Evolutionary conservation across 768 basidiomycete genomes (phyloP).

Genomic region (Auricularia cornea): DNA sequence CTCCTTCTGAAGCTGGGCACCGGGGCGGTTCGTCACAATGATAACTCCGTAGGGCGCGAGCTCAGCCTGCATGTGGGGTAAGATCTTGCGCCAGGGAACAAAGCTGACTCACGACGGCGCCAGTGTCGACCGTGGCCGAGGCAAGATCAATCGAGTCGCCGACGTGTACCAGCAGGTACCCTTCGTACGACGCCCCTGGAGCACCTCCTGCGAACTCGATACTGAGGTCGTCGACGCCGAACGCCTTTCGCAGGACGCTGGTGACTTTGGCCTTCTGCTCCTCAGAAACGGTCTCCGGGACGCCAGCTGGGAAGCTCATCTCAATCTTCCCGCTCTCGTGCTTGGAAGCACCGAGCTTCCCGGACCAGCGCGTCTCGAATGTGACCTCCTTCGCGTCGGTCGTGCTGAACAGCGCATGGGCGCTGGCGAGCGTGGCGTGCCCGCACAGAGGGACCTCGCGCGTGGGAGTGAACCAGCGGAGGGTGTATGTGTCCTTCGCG

Average conservation of each 20-base stretch:
- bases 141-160: slow-evolving; percentile 15
- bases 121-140: slow-evolving; percentile 6
- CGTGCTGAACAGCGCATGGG: slow-evolving; percentile 20
- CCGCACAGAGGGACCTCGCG: slow-evolving; percentile 31
- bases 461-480: slow-evolving; percentile 32
- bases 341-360: too few relatives aligned
- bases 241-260: slow-evolving; percentile 5
- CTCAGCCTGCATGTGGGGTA: too few relatives aligned
- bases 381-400: too few relatives aligned
- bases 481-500: slow-evolving; percentile 16
- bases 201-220: slow-evolving; percentile 11
- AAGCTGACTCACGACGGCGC: neutral
- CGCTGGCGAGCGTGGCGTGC: slow-evolving; percentile 39
- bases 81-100: too few relatives aligned
- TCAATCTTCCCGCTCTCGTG: slow-evolving; percentile 8
- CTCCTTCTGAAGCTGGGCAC: too few relatives aligned
- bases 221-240: slow-evolving; percentile 2
- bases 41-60: too few relatives aligned
- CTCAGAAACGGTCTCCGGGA: slow-evolving; percentile 3
- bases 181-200: slow-evolving; percentile 3
- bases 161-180: slow-evolving; percentile 17
- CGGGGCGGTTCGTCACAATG: too few relatives aligned
- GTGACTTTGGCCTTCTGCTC: slow-evolving; percentile 5
- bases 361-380: too few relatives aligned
- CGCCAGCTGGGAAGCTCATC: slow-evolving; percentile 18